Percentiles rank a stretch among this genome's conserved stretches.
phyloP scores from a whole-genome alignment of 129 eudicot genomes.

The Arctium lappa region DNA sequence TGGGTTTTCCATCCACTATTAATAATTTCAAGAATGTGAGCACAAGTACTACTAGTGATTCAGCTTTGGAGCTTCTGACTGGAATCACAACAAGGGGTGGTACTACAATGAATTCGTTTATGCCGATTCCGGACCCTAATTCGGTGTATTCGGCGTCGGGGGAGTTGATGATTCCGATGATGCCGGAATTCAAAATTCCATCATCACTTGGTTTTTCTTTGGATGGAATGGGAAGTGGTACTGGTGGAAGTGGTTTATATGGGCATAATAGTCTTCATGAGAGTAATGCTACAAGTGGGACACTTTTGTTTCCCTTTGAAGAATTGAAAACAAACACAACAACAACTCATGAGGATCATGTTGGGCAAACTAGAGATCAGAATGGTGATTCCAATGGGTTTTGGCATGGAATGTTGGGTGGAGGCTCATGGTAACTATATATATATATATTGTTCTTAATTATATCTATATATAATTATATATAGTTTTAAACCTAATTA shows the following conservation, averaged over 20 bases:
- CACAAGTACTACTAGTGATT: constrained; percentile 25
- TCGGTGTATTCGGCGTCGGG: constrained; percentile 31
- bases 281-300: constrained; percentile 23
- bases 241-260: constrained; percentile 20
- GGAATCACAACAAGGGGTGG: constrained; percentile 60
- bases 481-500: neutral
- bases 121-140: constrained; percentile 36
- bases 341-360: constrained; percentile 14
- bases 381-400: constrained; percentile 63
- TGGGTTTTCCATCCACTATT: constrained; percentile 44
- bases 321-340: constrained; percentile 55
- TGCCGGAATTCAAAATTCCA: constrained; percentile 51
- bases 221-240: constrained; percentile 45
- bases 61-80: constrained; percentile 63
- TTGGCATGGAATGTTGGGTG: constrained; percentile 79
- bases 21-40: constrained; percentile 50
- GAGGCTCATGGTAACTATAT: constrained; percentile 65
- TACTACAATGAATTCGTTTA: constrained; percentile 31
- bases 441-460: neutral
- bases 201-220: constrained; percentile 46
- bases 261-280: constrained; percentile 21
- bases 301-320: constrained; percentile 70
- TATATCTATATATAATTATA: neutral
- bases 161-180: constrained; percentile 19
- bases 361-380: constrained; percentile 36